phyloP scores from a whole-genome alignment of 176 grass and related monocot species.

The Lolium rigidum region DNA sequence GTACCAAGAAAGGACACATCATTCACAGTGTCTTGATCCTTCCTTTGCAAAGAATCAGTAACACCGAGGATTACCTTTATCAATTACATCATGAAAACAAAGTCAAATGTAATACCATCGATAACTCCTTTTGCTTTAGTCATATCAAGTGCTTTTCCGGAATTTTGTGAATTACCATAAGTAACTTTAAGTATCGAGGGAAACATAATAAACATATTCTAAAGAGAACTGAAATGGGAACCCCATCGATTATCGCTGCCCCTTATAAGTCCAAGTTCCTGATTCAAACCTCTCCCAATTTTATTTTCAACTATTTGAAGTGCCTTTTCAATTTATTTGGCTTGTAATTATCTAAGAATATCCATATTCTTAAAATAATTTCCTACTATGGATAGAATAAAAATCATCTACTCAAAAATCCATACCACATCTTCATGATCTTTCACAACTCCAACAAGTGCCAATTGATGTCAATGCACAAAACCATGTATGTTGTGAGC shows the following conservation, averaged over 20 bases:
- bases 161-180: too few species aligned
- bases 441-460: neutral
- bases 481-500: neutral
- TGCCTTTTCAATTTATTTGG: neutral
- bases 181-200: too few species aligned
- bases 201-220: neutral
- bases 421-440: neutral
- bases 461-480: neutral
- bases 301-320: neutral
- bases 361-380: neutral
- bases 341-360: neutral
- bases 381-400: neutral
- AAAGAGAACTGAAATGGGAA: neutral
- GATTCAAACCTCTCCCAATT: neutral
- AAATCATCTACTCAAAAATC: neutral
- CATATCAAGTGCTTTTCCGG: too few species aligned
- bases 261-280: neutral
- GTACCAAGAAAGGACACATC: too few species aligned
- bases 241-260: neutral
- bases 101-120: too few species aligned
- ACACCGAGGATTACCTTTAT: too few species aligned
- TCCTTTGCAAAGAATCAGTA: too few species aligned
- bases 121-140: too few species aligned
- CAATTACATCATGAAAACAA: too few species aligned
- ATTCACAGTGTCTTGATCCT: too few species aligned